A percentile compares a stretch with the other conserved stretches of the same genome.
Conservation (phyloP, 108 stramenopile species). For the Cyclostephanos tholiformis region DNA sequence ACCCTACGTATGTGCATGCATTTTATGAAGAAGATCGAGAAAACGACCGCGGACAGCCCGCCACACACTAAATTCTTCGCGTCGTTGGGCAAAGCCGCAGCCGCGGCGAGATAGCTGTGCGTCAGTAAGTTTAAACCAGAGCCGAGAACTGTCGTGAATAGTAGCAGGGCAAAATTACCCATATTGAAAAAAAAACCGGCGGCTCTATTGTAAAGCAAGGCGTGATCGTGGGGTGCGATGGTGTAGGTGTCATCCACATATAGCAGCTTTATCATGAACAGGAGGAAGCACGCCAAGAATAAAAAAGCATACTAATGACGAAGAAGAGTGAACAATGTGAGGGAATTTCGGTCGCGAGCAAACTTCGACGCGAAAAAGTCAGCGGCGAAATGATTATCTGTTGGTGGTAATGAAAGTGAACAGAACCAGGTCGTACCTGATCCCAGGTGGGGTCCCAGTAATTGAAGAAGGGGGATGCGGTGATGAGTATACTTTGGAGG, state of each 20-base stretch:
- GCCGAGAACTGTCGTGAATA: conserved; percentile 80
- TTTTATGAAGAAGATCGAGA: conserved; percentile 76
- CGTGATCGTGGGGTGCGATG: conserved; percentile 72
- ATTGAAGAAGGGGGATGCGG: conserved; percentile 79
- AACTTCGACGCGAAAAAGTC: neutral
- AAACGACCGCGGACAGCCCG: conserved; percentile 72
- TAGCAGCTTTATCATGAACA: conserved; percentile 84
- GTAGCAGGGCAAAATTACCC: conserved; percentile 71
- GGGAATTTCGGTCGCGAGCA: neutral
- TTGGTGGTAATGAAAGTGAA: neutral
- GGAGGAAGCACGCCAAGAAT: conserved; percentile 68
- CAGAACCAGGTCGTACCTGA: conserved; percentile 11
- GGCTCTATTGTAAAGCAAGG: conserved; percentile 71
- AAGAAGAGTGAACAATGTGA: neutral
- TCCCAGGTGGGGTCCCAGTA: conserved; percentile 65
- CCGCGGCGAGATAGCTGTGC: conserved; percentile 79
- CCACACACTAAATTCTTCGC: conserved; percentile 77
- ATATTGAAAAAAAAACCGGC: conserved; percentile 78
- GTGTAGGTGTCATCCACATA: conserved; percentile 75
- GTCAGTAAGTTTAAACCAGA: conserved; percentile 81
- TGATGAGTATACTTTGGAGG: conserved; percentile 76
- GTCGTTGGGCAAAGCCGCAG: conserved; percentile 72
- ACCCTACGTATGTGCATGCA: conserved; percentile 83
- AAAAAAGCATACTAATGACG: conserved; percentile 62
- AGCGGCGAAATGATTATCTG: neutral